Percentiles rank a stretch among this genome's conserved stretches.
Conservation (phyloP, 2,329 filamentous ascomycete genomes). For the Talaromyces funiculosus region DNA sequence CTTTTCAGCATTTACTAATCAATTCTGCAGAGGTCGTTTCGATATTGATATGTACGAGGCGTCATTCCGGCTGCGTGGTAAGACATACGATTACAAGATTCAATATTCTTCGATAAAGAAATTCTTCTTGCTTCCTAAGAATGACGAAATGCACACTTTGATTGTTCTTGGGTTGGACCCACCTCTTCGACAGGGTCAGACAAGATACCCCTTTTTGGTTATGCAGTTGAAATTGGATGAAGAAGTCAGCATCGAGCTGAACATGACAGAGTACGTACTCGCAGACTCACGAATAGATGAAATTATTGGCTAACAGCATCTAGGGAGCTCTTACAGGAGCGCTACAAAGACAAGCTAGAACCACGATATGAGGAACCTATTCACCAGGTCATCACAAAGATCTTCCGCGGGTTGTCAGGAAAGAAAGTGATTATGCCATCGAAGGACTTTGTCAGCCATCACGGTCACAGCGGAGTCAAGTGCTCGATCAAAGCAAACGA, state of each 20-base stretch:
- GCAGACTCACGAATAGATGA: background rate
- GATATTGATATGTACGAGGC: conserved; percentile 99
- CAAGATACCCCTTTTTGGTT: conserved; percentile 93
- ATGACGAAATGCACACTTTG: conserved; percentile 94
- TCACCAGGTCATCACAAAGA: conserved; percentile 87
- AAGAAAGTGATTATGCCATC: conserved; percentile 94
- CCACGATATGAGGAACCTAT: conserved; percentile 90
- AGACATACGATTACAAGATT: conserved; percentile 99
- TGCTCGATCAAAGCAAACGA: conserved; percentile 99
- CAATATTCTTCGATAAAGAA: conserved; percentile 98
- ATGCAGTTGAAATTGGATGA: conserved; percentile 99
- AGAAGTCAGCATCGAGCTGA: conserved; percentile 91
- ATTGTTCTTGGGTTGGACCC: conserved; percentile 93
- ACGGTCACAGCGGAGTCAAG: conserved; percentile 91
- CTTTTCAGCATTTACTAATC: background rate
- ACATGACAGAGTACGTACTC: conserved; percentile 67
- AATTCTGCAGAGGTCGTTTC: conserved; percentile 74
- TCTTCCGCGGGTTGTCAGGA: conserved; percentile 88
- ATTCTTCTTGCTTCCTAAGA: conserved; percentile 96
- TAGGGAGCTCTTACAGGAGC: conserved; percentile 67
- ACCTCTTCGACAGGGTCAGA: conserved; percentile 92
- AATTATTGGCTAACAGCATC: background rate
- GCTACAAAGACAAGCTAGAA: conserved; percentile 86
- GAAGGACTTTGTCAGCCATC: conserved; percentile 86
- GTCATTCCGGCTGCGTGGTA: conserved; percentile 93